Evolutionary conservation across 73 alveolate species (phyloP).

Genomic region (Paramecium octaurelia): DNA sequence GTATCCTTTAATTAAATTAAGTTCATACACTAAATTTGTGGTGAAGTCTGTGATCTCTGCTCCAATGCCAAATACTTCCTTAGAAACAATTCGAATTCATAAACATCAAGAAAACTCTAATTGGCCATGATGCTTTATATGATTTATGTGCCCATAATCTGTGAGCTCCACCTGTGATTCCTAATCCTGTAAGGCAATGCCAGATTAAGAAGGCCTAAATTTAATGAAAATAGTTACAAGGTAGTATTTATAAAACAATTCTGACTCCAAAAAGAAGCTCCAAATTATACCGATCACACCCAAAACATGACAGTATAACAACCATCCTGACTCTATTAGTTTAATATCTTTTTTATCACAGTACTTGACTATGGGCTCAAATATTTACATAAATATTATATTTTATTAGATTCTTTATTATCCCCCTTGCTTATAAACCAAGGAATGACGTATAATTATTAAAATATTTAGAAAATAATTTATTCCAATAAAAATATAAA

Average conservation of each 20-base stretch:
- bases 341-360: slow-evolving; percentile 32
- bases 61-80: slow-evolving; percentile 68
- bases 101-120: slow-evolving; percentile 58
- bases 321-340: slow-evolving; percentile 35
- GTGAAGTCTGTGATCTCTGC: slow-evolving; percentile 67
- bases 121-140: slow-evolving; percentile 58
- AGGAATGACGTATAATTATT: not conserved
- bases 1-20: slow-evolving; percentile 33
- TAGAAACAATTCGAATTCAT: slow-evolving; percentile 56
- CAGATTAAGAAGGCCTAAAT: slow-evolving; percentile 55
- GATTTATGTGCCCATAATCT: slow-evolving; percentile 68
- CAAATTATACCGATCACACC: slow-evolving; percentile 43
- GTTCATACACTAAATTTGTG: slow-evolving; percentile 52
- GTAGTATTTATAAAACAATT: slow-evolving; percentile 28
- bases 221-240: not conserved
- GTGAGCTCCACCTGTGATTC: slow-evolving; percentile 68
- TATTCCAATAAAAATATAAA: not conserved
- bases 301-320: slow-evolving; percentile 45
- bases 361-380: not conserved
- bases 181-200: slow-evolving; percentile 59
- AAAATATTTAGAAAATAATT: not conserved
- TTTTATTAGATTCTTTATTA: not conserved
- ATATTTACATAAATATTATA: not conserved
- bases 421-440: not conserved
- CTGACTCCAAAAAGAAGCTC: slow-evolving; percentile 26